These are phyloP conservation scores for Backusella morwellensis DNA, from an alignment of 192 early-diverging fungal species.

Conservation along the genomic window DNA sequence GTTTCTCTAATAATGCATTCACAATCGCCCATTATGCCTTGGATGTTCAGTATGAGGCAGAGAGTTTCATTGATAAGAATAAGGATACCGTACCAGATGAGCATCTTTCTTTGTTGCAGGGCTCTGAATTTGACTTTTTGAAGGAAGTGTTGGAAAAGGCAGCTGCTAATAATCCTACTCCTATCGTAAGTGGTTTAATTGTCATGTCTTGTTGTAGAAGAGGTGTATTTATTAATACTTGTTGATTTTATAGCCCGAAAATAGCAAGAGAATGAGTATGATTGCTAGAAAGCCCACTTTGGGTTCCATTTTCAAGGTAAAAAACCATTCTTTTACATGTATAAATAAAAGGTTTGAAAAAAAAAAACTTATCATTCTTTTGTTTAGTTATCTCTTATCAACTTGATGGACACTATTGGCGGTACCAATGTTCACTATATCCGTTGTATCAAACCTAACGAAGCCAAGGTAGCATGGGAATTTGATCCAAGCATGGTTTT, in stretches of 20 bases:
- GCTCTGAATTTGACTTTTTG: constrained; percentile 77
- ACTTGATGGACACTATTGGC: constrained; percentile 94
- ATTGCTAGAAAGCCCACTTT: constrained; percentile 83
- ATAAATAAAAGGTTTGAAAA: background rate
- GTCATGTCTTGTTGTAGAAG: background rate
- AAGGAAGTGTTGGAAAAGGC: constrained; percentile 74
- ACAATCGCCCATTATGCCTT: constrained; percentile 95
- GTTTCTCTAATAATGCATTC: constrained; percentile 85
- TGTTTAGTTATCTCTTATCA: constrained; percentile 71
- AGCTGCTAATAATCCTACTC: constrained; percentile 37
- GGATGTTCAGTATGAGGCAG: constrained; percentile 91
- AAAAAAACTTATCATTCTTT: background rate
- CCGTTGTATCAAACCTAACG: constrained; percentile 99
- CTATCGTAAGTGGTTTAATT: constrained; percentile 30
- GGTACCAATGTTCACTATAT: constrained; percentile 95
- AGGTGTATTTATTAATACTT: constrained; percentile 7
- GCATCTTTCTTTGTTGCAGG: constrained; percentile 75
- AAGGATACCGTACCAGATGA: constrained; percentile 97
- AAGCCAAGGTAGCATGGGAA: constrained; percentile 85
- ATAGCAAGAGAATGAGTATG: constrained; percentile 48
- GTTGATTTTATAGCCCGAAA: constrained; percentile 8
- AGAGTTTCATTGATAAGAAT: constrained; percentile 98
- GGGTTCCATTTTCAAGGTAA: constrained; percentile 92
- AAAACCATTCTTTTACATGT: background rate
- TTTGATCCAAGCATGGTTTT: constrained; percentile 96